Evolutionary conservation across 176 grass and related monocot genomes (phyloP).

Genomic region (Carex pumila): DNA sequence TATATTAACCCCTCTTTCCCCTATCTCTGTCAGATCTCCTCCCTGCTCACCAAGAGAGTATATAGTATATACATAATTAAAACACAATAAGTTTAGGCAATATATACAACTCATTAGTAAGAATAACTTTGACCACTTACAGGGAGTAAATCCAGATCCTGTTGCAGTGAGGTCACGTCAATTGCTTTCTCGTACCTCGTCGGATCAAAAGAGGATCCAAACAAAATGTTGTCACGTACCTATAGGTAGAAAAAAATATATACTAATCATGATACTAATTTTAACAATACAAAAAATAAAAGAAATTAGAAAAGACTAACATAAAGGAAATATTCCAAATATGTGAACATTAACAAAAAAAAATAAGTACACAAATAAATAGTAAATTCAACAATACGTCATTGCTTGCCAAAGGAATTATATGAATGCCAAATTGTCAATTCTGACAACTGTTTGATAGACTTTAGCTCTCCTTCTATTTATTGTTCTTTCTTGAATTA

Average conservation of each 20-base stretch:
- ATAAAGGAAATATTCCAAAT: background rate
- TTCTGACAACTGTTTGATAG: background rate
- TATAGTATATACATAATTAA: background rate
- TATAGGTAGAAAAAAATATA: constrained; percentile 23
- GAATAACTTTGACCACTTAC: constrained; percentile 35
- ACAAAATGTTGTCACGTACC: constrained; percentile 98
- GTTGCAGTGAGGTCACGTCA: constrained; percentile 68
- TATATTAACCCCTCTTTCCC: constrained; percentile 99
- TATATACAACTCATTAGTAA: background rate
- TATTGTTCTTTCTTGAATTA: background rate
- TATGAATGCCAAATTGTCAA: background rate
- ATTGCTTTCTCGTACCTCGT: constrained; percentile 60
- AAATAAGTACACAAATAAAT: too few relatives aligned
- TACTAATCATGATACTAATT: background rate
- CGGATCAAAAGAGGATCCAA: constrained; percentile 78
- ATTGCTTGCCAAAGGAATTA: background rate
- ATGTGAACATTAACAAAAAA: background rate
- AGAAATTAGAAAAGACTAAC: background rate
- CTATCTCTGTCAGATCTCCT: constrained; percentile 95
- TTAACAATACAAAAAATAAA: background rate
- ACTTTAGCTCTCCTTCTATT: background rate
- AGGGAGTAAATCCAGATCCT: constrained; percentile 84
- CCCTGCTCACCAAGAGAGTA: constrained; percentile 41
- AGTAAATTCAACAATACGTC: background rate
- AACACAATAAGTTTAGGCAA: background rate